Conservation (phyloP, 805 yeast species). For the Metschnikowia santaceciliae region DNA sequence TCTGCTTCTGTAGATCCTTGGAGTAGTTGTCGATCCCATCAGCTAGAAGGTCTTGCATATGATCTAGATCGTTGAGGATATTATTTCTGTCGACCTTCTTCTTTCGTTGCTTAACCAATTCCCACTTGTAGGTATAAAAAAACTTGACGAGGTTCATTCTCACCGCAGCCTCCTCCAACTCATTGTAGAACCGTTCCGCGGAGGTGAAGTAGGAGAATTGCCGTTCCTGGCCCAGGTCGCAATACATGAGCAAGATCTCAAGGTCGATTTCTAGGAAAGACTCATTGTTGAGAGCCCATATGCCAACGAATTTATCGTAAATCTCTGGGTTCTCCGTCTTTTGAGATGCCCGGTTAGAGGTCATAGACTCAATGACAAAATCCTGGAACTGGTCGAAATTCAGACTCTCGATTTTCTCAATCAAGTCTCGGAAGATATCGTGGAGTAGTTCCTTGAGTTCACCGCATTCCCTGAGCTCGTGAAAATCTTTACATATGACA, state of each 20-base stretch:
- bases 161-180: slow-evolving; percentile 12
- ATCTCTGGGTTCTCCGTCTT: slow-evolving; percentile 7
- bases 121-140: slow-evolving; percentile 7
- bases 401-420: slow-evolving; percentile 12
- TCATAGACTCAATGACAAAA: slow-evolving; percentile 10
- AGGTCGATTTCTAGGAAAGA: slow-evolving; percentile 8
- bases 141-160: slow-evolving; percentile 13
- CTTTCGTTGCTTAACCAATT: slow-evolving; percentile 2
- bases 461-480: slow-evolving; percentile 5
- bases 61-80: slow-evolving; percentile 1
- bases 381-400: slow-evolving; percentile 16
- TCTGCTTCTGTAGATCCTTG: neutral
- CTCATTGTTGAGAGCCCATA: slow-evolving; percentile 12
- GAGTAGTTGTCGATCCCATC: neutral
- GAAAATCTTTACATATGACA: slow-evolving; percentile 11
- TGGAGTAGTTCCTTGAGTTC: slow-evolving; percentile 5
- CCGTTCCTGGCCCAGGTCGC: slow-evolving; percentile 3
- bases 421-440: slow-evolving; percentile 9
- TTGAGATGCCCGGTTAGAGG: neutral
- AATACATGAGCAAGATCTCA: slow-evolving; percentile 7
- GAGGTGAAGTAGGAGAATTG: slow-evolving; percentile 6
- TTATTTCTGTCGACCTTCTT: neutral
- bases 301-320: slow-evolving; percentile 5
- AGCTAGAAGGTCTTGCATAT: neutral
- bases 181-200: slow-evolving; percentile 1